Conservation (phyloP, 2,329 filamentous ascomycete genomes). For the Xylariaceae sp. region DNA sequence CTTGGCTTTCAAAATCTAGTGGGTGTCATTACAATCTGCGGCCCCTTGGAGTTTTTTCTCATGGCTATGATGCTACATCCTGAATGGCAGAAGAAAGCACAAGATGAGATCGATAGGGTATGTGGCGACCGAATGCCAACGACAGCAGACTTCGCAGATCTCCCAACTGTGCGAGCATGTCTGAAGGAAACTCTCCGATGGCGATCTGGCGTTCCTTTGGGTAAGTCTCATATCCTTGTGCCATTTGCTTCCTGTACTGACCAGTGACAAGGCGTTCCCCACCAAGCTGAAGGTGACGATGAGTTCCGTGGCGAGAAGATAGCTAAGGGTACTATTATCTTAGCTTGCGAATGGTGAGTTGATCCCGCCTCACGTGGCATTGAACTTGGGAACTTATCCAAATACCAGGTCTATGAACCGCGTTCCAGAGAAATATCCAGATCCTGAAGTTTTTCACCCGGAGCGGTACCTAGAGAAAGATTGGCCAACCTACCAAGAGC, state of each 20-base stretch:
- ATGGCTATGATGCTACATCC: conserved; percentile 60
- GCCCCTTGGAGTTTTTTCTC: conserved; percentile 57
- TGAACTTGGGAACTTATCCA: background rate
- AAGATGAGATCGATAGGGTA: conserved; percentile 63
- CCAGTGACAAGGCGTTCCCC: conserved; percentile 49
- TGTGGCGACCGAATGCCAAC: conserved; percentile 60
- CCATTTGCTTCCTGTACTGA: conserved; percentile 1
- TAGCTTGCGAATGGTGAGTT: conserved; percentile 57
- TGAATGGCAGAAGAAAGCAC: conserved; percentile 57
- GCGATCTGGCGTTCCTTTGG: conserved; percentile 61
- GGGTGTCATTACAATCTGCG: conserved; percentile 56
- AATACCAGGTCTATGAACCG: conserved; percentile 59
- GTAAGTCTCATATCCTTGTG: conserved; percentile 34
- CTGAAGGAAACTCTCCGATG: conserved; percentile 65
- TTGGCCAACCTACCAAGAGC: conserved; percentile 70
- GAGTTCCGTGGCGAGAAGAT: conserved; percentile 55
- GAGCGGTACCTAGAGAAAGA: conserved; percentile 67
- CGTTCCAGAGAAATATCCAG: conserved; percentile 63
- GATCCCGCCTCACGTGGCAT: background rate
- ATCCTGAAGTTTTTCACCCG: conserved; percentile 67
- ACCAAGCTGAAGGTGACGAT: conserved; percentile 54
- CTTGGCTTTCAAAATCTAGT: conserved; percentile 58
- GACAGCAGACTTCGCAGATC: conserved; percentile 53
- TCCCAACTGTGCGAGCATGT: conserved; percentile 61
- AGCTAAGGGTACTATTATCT: conserved; percentile 54